Conservation (phyloP, 768 basidiomycete genomes). For the Leccinum ochraceum region DNA sequence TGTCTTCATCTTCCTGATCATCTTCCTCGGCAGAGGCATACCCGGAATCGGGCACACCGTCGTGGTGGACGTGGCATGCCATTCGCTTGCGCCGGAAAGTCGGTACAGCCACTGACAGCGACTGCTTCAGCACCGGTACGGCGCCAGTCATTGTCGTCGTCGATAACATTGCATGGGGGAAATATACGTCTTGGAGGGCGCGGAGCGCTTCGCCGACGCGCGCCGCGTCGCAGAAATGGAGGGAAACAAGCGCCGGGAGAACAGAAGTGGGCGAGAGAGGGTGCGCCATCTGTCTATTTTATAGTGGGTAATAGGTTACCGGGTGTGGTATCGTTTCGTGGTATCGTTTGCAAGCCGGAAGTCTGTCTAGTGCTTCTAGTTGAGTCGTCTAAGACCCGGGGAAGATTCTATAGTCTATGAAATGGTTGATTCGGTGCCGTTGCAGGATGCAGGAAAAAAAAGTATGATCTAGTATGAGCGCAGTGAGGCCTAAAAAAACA, state of each 20-base stretch:
- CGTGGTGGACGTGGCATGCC: conserved; percentile 36
- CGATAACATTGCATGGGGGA: conserved; percentile 35
- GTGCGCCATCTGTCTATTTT: conserved; percentile 15
- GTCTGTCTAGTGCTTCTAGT: conserved; percentile 10
- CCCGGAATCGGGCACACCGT: conserved; percentile 66
- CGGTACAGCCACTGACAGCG: conserved; percentile 14
- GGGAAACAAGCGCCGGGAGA: conserved; percentile 57
- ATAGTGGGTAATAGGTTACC: neutral
- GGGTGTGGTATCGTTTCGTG: conserved; percentile 8
- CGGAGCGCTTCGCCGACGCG: conserved; percentile 43
- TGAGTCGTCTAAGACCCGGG: conserved; percentile 4
- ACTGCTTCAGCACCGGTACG: conserved; percentile 23
- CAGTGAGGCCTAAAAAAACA: neutral
- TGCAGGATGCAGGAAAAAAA: neutral
- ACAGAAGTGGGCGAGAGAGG: conserved; percentile 44
- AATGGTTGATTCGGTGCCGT: neutral
- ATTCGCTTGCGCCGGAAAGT: conserved; percentile 29
- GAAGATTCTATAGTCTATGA: conserved; percentile 17
- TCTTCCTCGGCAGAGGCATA: conserved; percentile 76
- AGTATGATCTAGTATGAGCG: conserved; percentile 8
- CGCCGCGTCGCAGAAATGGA: conserved; percentile 37
- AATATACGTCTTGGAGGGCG: conserved; percentile 54
- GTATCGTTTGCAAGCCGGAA: neutral
- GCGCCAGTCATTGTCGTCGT: neutral
- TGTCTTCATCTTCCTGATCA: conserved; percentile 40